Evolutionary conservation across 441 rosid genomes (phyloP).

Genomic region (Biscutella laevigata): DNA sequence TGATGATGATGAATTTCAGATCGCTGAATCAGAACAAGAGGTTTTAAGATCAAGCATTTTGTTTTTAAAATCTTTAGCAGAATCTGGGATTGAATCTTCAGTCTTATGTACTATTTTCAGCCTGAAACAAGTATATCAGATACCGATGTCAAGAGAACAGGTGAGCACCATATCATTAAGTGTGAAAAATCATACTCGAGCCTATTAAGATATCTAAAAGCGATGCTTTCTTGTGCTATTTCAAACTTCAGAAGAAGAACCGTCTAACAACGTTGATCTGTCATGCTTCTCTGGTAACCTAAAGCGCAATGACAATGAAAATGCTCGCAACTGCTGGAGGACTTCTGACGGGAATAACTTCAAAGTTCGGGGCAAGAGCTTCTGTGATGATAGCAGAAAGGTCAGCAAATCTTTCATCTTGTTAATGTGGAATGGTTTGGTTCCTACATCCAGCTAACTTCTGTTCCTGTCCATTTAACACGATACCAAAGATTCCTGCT

Average conservation of each 20-base stretch:
- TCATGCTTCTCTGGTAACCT: constrained; percentile 88
- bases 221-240: constrained; percentile 12
- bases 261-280: constrained; percentile 59
- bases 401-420: constrained; percentile 30
- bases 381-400: constrained; percentile 79
- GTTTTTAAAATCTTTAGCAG: background rate
- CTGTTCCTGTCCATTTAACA: constrained; percentile 3
- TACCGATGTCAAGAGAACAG: constrained; percentile 53
- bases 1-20: constrained; percentile 91
- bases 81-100: constrained; percentile 1
- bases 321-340: constrained; percentile 88
- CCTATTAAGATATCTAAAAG: background rate
- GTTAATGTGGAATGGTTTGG: constrained; percentile 1
- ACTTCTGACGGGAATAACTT: constrained; percentile 87
- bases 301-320: constrained; percentile 72
- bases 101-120: constrained; percentile 32
- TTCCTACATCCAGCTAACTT: constrained; percentile 9
- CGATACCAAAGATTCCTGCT: constrained; percentile 58
- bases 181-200: background rate
- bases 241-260: constrained; percentile 68
- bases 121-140: constrained; percentile 40
- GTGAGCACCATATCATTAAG: constrained; percentile 25
- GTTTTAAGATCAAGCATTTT: constrained; percentile 27
- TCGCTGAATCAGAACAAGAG: constrained; percentile 87
- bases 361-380: constrained; percentile 86